Conservation (phyloP, 768 basidiomycete genomes). For the Termitomyces sp. region DNA sequence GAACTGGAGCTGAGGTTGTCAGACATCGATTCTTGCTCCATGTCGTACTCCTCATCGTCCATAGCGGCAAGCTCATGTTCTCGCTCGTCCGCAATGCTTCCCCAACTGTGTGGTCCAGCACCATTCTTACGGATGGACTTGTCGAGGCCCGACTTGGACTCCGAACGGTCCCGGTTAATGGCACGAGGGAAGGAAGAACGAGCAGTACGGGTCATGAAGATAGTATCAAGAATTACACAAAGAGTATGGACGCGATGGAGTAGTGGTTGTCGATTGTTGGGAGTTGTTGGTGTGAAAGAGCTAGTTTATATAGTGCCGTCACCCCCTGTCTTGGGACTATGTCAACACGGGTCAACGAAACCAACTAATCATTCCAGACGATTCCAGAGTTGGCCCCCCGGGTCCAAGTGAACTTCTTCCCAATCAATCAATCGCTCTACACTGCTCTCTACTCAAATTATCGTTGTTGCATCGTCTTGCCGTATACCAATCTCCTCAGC, state of each 20-base stretch:
- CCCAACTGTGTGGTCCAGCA: conserved; percentile 85
- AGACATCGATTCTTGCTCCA: conserved; percentile 28
- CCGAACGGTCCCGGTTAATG: conserved; percentile 70
- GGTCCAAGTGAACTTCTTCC: background rate
- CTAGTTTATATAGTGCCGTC: conserved; percentile 17
- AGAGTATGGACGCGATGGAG: background rate
- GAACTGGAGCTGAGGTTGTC: conserved; percentile 14
- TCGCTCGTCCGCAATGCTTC: conserved; percentile 58
- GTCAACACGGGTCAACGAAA: conserved; percentile 16
- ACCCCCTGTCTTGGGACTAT: conserved; percentile 14
- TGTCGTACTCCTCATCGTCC: conserved; percentile 50
- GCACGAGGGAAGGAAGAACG: conserved; percentile 71
- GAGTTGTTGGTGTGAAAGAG: background rate
- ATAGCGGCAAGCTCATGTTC: conserved; percentile 54
- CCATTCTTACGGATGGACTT: conserved; percentile 72
- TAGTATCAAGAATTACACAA: background rate
- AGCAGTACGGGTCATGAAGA: conserved; percentile 72
- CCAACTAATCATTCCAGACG: conserved; percentile 13
- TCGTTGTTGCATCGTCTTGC: background rate
- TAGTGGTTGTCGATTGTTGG: conserved; percentile 1
- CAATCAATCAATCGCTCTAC: background rate
- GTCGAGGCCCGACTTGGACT: conserved; percentile 73
- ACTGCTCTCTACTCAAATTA: background rate
- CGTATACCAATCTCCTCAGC: background rate
- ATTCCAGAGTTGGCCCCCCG: conserved; percentile 1